Evolutionary conservation across 1,284 basidiomycete species (phyloP).

Genomic region (Cryptococcus jaspeensis): DNA sequence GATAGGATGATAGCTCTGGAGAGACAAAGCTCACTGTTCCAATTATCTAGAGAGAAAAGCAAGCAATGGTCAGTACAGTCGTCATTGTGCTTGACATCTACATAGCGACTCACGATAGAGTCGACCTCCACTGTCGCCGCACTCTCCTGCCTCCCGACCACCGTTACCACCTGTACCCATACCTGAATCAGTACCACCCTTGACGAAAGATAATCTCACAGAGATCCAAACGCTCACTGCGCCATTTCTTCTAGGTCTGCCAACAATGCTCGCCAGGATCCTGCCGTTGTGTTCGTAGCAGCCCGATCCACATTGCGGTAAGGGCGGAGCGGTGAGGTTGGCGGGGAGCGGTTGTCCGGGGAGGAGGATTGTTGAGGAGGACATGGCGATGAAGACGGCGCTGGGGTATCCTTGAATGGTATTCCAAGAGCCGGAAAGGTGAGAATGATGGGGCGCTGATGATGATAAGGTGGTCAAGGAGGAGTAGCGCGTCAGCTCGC

Average conservation of each 20-base stretch:
- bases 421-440: background rate
- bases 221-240: constrained; percentile 56
- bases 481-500: background rate
- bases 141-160: constrained; percentile 47
- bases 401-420: background rate
- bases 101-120: constrained; percentile 36
- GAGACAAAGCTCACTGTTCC: constrained; percentile 33
- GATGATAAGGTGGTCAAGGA: background rate
- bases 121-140: constrained; percentile 51
- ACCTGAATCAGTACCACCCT: background rate
- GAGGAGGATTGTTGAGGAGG: constrained; percentile 57
- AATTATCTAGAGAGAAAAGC: constrained; percentile 27
- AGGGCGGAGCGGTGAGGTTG: constrained; percentile 58
- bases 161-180: constrained; percentile 33
- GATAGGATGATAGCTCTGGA: constrained; percentile 9
- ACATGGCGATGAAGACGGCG: constrained; percentile 12
- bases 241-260: constrained; percentile 63
- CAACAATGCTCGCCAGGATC: constrained; percentile 71
- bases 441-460: background rate
- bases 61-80: background rate
- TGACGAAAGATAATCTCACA: too few relatives aligned
- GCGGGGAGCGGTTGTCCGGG: constrained; percentile 78
- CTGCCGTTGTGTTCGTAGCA: constrained; percentile 66
- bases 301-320: constrained; percentile 63
- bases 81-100: too few relatives aligned